phyloP scores from a whole-genome alignment of 192 early-diverging fungal genomes.

The Entophlyctis luteolus region DNA sequence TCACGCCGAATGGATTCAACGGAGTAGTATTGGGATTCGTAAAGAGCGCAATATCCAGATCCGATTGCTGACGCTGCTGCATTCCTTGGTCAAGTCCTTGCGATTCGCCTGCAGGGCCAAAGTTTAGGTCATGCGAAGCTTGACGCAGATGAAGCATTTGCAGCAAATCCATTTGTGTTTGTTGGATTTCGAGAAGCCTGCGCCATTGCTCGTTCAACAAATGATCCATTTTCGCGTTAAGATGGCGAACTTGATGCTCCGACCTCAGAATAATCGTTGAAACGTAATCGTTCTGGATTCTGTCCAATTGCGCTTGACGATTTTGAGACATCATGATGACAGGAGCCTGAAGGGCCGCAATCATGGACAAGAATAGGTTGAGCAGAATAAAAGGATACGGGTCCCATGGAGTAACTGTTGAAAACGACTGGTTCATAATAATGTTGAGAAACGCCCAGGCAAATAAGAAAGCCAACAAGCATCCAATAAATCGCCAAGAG shows the following conservation, averaged over 20 bases:
- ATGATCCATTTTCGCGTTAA: constrained; percentile 49
- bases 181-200: constrained; percentile 45
- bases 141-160: constrained; percentile 23
- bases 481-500: constrained; percentile 36
- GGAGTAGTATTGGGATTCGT: constrained; percentile 6
- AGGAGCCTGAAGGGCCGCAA: constrained; percentile 46
- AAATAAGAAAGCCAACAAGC: constrained; percentile 27
- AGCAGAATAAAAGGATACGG: constrained; percentile 46
- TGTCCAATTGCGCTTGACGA: constrained; percentile 36
- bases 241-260: constrained; percentile 41
- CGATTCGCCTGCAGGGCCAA: not conserved
- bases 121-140: not conserved
- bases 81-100: not conserved
- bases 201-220: constrained; percentile 43
- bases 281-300: constrained; percentile 35
- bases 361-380: constrained; percentile 39
- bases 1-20: constrained; percentile 16
- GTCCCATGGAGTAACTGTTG: constrained; percentile 27
- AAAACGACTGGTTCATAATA: not conserved
- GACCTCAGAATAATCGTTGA: constrained; percentile 33
- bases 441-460: constrained; percentile 28
- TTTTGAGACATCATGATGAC: constrained; percentile 56
- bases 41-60: constrained; percentile 11
- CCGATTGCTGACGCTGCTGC: not conserved
- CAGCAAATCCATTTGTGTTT: constrained; percentile 41